Evolutionary conservation across 75 land plant species (phyloP).

Genomic region (Larix kaempferi): DNA sequence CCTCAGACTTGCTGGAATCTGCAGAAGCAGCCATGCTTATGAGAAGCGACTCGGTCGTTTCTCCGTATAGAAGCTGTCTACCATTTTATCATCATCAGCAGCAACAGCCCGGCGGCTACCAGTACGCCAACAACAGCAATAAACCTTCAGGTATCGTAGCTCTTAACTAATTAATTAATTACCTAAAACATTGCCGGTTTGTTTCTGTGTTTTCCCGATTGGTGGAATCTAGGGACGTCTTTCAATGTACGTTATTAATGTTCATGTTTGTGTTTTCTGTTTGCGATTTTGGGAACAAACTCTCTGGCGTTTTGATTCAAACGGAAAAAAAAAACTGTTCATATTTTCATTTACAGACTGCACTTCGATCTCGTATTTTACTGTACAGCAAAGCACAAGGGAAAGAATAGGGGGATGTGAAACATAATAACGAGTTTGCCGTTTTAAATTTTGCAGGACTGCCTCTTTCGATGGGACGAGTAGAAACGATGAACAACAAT

Average conservation of each 20-base stretch:
- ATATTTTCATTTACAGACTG: no score
- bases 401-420: no score
- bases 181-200: background rate
- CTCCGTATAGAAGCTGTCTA: background rate
- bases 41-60: conserved; percentile 5
- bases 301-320: no score
- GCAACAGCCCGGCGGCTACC: background rate
- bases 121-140: background rate
- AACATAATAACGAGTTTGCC: no score
- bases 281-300: no score
- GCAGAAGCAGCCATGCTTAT: conserved; percentile 1
- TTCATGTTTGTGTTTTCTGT: background rate
- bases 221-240: background rate
- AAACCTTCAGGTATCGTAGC: conserved; percentile 3
- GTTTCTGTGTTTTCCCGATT: background rate
- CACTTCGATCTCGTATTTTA: no score
- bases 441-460: background rate
- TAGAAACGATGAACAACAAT: background rate
- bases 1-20: background rate
- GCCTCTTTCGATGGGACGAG: background rate
- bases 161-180: no score
- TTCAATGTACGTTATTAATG: background rate
- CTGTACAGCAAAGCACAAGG: no score
- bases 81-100: conserved; percentile 4
- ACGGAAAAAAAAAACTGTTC: no score